These are phyloP conservation scores for Kappamyces sp. DNA, from an alignment of 192 early-diverging fungal species.

Conservation along the genomic window DNA sequence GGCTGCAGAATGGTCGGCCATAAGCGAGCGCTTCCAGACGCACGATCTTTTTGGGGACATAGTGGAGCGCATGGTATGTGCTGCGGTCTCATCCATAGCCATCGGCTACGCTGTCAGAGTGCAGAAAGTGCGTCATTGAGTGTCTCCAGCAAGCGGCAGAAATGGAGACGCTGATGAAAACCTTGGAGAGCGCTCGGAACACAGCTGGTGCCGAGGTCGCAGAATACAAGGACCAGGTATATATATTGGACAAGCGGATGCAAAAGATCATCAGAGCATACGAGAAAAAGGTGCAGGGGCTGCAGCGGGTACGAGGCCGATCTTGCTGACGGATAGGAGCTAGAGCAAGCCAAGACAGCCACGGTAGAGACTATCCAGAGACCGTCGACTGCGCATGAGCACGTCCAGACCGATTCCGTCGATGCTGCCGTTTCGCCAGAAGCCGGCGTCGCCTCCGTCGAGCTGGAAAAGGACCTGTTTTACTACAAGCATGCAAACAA, in stretches of 20 bases:
- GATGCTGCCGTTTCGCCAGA: too few relatives aligned
- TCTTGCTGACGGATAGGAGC: background rate
- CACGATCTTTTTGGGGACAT: background rate
- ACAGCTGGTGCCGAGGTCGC: too few relatives aligned
- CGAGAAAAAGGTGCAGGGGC: conserved; percentile 12
- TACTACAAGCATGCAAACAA: conserved; percentile 33
- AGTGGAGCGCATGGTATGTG: background rate
- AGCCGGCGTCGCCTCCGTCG: too few relatives aligned
- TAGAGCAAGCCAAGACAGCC: background rate
- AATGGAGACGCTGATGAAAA: too few relatives aligned
- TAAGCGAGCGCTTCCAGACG: background rate
- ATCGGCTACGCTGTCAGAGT: too few relatives aligned
- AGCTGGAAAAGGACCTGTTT: conserved; percentile 24
- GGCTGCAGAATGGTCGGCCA: too few relatives aligned
- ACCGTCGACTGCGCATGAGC: too few relatives aligned
- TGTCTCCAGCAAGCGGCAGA: too few relatives aligned
- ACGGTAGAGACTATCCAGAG: background rate
- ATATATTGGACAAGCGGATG: conserved; percentile 15
- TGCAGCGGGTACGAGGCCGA: background rate
- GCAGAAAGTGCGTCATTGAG: too few relatives aligned
- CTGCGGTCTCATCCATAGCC: too few relatives aligned
- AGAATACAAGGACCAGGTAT: background rate
- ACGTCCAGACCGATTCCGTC: too few relatives aligned
- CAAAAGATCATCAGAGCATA: conserved; percentile 13
- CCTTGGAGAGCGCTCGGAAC: too few relatives aligned